Percentiles rank a stretch among this genome's conserved stretches.
These are phyloP conservation scores for Gossypium gossypioides DNA, from an alignment of 441 rosid genomes.

Conservation along the genomic window DNA sequence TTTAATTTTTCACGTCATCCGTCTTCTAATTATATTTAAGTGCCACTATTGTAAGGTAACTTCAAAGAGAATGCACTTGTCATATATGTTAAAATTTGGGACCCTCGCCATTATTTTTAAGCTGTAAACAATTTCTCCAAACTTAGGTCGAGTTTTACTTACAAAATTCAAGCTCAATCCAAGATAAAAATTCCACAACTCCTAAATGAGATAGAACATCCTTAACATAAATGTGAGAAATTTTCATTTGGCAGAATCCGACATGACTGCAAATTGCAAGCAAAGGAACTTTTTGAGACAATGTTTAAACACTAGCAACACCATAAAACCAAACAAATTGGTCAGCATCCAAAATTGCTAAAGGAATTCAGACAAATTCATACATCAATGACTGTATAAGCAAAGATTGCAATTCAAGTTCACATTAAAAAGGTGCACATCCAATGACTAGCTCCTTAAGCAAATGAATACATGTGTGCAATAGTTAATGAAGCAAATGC, in stretches of 20 bases:
- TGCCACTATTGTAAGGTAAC: no score
- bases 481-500: neutral
- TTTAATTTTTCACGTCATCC: no score
- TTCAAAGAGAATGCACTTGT: no score
- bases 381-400: slow-evolving; percentile 1
- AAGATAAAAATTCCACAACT: no score
- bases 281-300: neutral
- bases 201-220: no score
- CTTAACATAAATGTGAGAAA: neutral
- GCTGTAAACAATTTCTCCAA: no score
- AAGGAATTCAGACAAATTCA: neutral
- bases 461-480: neutral
- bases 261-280: neutral
- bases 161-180: no score
- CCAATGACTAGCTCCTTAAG: neutral
- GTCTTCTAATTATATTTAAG: no score
- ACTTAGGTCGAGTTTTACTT: no score
- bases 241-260: neutral
- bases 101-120: no score
- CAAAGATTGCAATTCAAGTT: neutral
- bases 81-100: no score
- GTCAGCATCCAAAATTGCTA: neutral
- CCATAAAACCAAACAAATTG: neutral
- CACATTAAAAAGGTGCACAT: neutral
- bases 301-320: neutral